Percentiles rank a stretch among this genome's conserved stretches.
phyloP scores from a whole-genome alignment of 768 basidiomycete species.

The Chalciporus piperatus region DNA sequence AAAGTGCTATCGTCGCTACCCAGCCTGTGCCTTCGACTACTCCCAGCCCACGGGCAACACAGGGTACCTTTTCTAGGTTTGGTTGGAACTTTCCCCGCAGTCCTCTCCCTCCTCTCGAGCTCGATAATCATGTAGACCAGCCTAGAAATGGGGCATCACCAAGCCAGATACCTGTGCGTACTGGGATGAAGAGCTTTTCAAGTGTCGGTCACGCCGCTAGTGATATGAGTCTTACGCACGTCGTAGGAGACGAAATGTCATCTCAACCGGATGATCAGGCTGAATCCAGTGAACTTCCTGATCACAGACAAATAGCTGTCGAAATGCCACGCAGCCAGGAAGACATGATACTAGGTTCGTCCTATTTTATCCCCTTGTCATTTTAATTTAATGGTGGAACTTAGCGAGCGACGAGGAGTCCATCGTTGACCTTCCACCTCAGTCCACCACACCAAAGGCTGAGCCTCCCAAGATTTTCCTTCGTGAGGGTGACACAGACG shows the following conservation, averaged over 20 bases:
- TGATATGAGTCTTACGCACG: constrained; percentile 22
- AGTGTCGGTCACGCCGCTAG: constrained; percentile 14
- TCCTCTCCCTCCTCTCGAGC: constrained; percentile 40
- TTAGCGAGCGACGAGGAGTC: constrained; percentile 42
- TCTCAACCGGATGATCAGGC: constrained; percentile 27
- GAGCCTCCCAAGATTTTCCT: constrained; percentile 11
- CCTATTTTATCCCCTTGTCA: too few species aligned
- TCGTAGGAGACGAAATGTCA: constrained; percentile 22
- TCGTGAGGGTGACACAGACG: constrained; percentile 20
- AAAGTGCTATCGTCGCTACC: background rate
- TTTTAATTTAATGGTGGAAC: background rate
- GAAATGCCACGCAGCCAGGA: constrained; percentile 14
- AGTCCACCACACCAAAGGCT: constrained; percentile 28
- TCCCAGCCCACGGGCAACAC: constrained; percentile 13
- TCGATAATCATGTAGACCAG: constrained; percentile 25
- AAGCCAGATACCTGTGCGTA: constrained; percentile 47
- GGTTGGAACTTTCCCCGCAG: constrained; percentile 41
- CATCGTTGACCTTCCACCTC: constrained; percentile 13
- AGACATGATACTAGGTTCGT: constrained; percentile 20
- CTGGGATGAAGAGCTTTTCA: constrained; percentile 34
- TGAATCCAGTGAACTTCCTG: constrained; percentile 27
- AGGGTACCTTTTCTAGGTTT: constrained; percentile 30
- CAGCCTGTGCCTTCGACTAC: background rate
- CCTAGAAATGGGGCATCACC: constrained; percentile 21
- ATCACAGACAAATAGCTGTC: constrained; percentile 21